phyloP scores from a whole-genome alignment of 2,329 filamentous ascomycete genomes.

The Stachybotrys echinatus region DNA sequence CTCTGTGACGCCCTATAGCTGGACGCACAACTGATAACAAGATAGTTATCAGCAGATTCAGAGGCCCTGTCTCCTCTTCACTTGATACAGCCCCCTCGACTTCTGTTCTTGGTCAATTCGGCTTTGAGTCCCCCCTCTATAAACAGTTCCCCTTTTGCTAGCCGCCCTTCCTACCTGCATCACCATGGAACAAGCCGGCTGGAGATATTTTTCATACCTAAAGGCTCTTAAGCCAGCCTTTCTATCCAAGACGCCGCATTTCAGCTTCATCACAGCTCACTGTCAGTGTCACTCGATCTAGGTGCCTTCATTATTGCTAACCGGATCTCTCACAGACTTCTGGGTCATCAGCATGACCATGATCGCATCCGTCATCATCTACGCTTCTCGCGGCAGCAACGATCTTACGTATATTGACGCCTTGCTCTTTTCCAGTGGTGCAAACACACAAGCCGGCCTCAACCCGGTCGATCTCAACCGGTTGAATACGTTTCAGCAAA shows the following conservation, averaged over 20 bases:
- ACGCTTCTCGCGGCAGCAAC: conserved; percentile 44
- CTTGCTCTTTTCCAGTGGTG: conserved; percentile 79
- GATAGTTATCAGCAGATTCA: no score
- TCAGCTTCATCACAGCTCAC: conserved; percentile 78
- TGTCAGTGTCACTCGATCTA: conserved; percentile 47
- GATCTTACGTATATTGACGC: conserved; percentile 77
- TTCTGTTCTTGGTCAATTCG: no score
- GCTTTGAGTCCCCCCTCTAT: no score
- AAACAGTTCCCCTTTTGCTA: background rate
- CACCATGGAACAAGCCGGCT: background rate
- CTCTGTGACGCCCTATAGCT: background rate
- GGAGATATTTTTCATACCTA: conserved; percentile 13
- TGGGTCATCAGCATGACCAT: conserved; percentile 75
- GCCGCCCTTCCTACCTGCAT: background rate
- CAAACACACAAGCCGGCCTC: conserved; percentile 86
- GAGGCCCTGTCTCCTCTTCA: background rate
- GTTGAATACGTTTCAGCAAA: conserved; percentile 67
- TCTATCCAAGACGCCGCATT: conserved; percentile 56
- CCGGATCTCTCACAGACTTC: conserved; percentile 53
- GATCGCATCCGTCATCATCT: conserved; percentile 73
- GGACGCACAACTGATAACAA: no score
- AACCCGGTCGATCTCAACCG: conserved; percentile 71
- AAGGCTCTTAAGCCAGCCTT: conserved; percentile 51
- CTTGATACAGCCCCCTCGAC: background rate
- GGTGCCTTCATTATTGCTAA: background rate